Percentiles rank a stretch among this genome's conserved stretches.
Evolutionary conservation across 306 rosid genomes (phyloP).

Genomic region (Glycine tomentella): DNA sequence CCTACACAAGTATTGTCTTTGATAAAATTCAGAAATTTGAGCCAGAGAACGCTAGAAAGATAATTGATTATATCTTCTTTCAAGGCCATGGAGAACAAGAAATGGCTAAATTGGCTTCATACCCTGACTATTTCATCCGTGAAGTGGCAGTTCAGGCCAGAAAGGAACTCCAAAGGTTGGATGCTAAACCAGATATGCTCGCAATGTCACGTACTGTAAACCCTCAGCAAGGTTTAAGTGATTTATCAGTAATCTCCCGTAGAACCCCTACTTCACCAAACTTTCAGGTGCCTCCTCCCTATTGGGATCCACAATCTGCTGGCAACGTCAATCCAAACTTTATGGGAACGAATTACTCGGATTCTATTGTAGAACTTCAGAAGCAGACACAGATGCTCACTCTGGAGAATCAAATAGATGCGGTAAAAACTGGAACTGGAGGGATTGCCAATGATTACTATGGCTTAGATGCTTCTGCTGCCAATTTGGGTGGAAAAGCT

Average conservation of each 20-base stretch:
- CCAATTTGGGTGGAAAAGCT: conserved; percentile 47
- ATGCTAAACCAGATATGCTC: conserved; percentile 48
- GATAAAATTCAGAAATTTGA: conserved; percentile 67
- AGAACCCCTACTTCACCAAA: conserved; percentile 50
- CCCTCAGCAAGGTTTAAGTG: conserved; percentile 50
- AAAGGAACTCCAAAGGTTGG: conserved; percentile 55
- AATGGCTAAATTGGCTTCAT: conserved; percentile 64
- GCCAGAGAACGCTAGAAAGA: conserved; percentile 65
- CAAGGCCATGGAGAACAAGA: conserved; percentile 67
- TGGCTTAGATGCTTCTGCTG: conserved; percentile 52
- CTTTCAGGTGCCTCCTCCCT: conserved; percentile 48
- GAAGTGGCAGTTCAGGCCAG: conserved; percentile 59
- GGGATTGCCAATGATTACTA: conserved; percentile 52
- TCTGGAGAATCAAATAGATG: conserved; percentile 62
- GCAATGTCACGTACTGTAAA: conserved; percentile 42
- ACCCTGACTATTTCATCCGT: conserved; percentile 61
- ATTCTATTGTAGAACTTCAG: conserved; percentile 58
- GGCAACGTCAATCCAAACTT: conserved; percentile 46
- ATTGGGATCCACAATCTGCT: conserved; percentile 58
- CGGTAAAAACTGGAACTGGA: conserved; percentile 42
- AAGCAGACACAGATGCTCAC: conserved; percentile 53
- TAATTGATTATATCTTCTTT: conserved; percentile 72
- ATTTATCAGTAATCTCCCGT: conserved; percentile 43
- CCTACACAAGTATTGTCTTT: conserved; percentile 58
- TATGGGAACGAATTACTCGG: conserved; percentile 49